Percentiles rank a stretch among this genome's conserved stretches.
These are phyloP conservation scores for Parietichytrium sp. DNA, from an alignment of 108 stramenopile genomes.

Conservation along the genomic window DNA sequence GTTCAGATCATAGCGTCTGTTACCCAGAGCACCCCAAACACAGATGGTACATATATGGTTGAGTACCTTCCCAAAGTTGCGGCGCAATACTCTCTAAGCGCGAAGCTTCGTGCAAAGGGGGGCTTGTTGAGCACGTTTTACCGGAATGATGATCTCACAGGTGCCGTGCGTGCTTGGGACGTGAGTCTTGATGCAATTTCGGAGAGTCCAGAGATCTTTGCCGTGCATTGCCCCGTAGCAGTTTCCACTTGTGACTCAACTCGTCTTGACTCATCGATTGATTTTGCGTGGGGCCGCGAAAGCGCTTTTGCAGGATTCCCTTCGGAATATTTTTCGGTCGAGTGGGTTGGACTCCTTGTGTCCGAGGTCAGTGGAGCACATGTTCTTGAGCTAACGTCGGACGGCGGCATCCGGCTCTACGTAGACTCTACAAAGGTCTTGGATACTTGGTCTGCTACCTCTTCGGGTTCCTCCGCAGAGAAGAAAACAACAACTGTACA, in stretches of 20 bases:
- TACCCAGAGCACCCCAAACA: slow-evolving; percentile 46
- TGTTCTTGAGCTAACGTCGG: slow-evolving; percentile 52
- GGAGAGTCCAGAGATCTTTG: not conserved
- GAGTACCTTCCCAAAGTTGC: slow-evolving; percentile 64
- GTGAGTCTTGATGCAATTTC: slow-evolving; percentile 27
- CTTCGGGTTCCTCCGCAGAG: too few species aligned
- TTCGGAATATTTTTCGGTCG: slow-evolving; percentile 69
- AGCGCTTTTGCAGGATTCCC: slow-evolving; percentile 69
- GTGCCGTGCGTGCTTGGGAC: slow-evolving; percentile 62
- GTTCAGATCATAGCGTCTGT: not conserved
- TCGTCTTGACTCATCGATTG: slow-evolving; percentile 55
- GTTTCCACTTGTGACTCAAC: slow-evolving; percentile 67
- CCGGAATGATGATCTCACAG: slow-evolving; percentile 63
- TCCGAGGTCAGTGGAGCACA: slow-evolving; percentile 53
- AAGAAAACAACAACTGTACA: too few species aligned
- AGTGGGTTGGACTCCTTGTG: slow-evolving; percentile 65
- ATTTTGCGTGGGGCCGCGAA: slow-evolving; percentile 65
- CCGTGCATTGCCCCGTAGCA: slow-evolving; percentile 42
- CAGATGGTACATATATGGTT: slow-evolving; percentile 64
- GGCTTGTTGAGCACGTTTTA: slow-evolving; percentile 74
- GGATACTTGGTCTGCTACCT: slow-evolving; percentile 36
- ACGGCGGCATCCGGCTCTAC: slow-evolving; percentile 53
- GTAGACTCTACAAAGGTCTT: slow-evolving; percentile 56
- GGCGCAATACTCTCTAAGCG: slow-evolving; percentile 59
- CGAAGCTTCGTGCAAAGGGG: slow-evolving; percentile 60